Evolutionary conservation across 371 early-diverging fungal genomes (phyloP), one percentile per base, ranked within the genome.

Genomic region (Mortierella sp.): DNA sequence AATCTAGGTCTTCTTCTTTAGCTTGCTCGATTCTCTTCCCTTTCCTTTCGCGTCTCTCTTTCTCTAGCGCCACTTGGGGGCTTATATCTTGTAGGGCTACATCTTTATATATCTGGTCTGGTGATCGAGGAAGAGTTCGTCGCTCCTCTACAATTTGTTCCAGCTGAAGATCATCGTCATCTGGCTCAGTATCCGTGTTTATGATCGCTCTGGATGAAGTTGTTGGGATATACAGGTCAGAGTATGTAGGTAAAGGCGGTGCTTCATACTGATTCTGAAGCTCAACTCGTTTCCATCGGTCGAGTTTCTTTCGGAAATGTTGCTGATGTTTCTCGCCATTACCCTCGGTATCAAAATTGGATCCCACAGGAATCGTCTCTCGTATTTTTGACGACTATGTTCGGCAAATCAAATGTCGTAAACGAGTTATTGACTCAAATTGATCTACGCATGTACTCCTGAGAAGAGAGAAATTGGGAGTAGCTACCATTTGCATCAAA

Each of bases 201-300:
- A 64, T 65, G 26, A 60, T 19, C 0, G 54, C 32, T 29, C 61
- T 54, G 8, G 57, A 65, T 0, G 69, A 69, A 3, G 45, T 51
- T 1, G 61, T 68, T 34, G 75, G 66, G 13, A 69, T 61, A 69
- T 64, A 69, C 28, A 63, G 45, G 22, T 66, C 64, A 2, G 53
- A 34, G 45, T 73, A 73, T 10, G 43, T 56, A 2, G 68, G 74
- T n/a, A 62, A 13, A n/a, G 63, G 59, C 19, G 40, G n/a, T 13
- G 72, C 62, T 17, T 66, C 55, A 61, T 31, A 23, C 37, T 45
- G 64, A 26, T 56, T 43, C 29, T 65, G 62, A 3, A 53, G 61
- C 42, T 75, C 75, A 17, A 69, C 53, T 19, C 60, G 61, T 37
- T 61, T 68, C 75, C 75, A 75, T 23, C 66, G 54, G 9, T 69